Evolutionary conservation across 2,329 filamentous ascomycete species (phyloP).

Genomic region (Penicillium palitans): DNA sequence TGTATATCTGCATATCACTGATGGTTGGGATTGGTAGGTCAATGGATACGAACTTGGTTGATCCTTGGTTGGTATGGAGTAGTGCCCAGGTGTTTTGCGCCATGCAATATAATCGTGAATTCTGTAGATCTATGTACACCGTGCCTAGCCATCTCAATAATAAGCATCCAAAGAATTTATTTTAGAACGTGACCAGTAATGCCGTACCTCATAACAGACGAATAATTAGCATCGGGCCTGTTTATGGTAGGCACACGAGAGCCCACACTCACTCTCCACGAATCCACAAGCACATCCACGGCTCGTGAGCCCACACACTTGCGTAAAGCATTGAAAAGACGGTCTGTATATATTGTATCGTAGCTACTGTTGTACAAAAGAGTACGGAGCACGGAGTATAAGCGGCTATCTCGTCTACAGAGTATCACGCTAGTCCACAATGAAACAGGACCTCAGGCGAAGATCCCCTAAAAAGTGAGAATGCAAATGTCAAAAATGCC

Average conservation of each 20-base stretch:
- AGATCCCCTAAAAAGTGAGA: conserved; percentile 13
- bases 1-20: neutral
- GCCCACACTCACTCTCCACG: neutral
- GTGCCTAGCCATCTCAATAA: neutral
- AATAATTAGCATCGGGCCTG: neutral
- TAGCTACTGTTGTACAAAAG: neutral
- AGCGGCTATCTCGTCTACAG: conserved; percentile 1
- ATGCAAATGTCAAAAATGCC: conserved; percentile 1
- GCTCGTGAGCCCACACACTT: neutral
- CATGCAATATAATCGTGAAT: neutral
- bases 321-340: neutral
- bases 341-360: neutral
- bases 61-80: neutral
- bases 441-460: conserved; percentile 7
- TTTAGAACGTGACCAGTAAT: neutral
- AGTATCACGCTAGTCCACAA: neutral
- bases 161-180: neutral
- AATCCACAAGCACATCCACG: neutral
- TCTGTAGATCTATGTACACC: neutral
- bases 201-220: no score
- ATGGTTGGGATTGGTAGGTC: neutral
- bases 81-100: neutral
- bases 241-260: neutral
- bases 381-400: neutral
- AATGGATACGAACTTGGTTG: neutral